Evolutionary conservation across 2,329 filamentous ascomycete genomes (phyloP), one percentile per base, ranked within the genome.

Genomic region (Diaporthe citri): DNA sequence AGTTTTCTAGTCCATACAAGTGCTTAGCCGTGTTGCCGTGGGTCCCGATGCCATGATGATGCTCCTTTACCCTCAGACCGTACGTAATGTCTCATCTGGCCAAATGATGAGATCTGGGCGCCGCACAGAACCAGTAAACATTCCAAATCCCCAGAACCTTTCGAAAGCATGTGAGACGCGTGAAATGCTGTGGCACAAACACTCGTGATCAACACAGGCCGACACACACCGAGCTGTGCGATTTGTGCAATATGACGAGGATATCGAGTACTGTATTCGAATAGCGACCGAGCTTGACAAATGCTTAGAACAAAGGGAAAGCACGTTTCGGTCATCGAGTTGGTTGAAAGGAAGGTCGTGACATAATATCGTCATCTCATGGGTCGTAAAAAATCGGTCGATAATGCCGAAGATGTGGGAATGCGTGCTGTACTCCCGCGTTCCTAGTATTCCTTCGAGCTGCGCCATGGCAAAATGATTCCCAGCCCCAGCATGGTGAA

Each of bases 341-440:
- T 70, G 73, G 55, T 41, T 34, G 48, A 59, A 73, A 71, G 48
- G 73, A 75, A 73, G 48, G 73, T 73, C 70, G 73, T 76, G 73
- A 71, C 60, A 69, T 72, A 46, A 70, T 75, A 28, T 75, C 75
- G 56, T 73, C 56, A 75, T 64, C 60, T 75, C 69, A 71, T 76
- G 48, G 67, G 67, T 73, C 69, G 57, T 74, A 69, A 69, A 41
- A 69, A 75, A 67, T 73, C 62, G 48, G 72, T 48, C 48, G 69
- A 75, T 74, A 52, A 60, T 66, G 72, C 56, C 41, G 69, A 52
- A 75, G 34, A 70, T 75, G 46, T 46, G 69, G 46, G 28, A 69
- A 66, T 46, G 69, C 67, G 75, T 76, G 43, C 72, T 75, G 73
- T 72, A 56, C n/a, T 56, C 20, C 62, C 56, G 62, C 73, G 59